These are phyloP conservation scores for Phtheirospermum japonicum DNA, from an alignment of 257 asterid species.

Conservation along the genomic window DNA sequence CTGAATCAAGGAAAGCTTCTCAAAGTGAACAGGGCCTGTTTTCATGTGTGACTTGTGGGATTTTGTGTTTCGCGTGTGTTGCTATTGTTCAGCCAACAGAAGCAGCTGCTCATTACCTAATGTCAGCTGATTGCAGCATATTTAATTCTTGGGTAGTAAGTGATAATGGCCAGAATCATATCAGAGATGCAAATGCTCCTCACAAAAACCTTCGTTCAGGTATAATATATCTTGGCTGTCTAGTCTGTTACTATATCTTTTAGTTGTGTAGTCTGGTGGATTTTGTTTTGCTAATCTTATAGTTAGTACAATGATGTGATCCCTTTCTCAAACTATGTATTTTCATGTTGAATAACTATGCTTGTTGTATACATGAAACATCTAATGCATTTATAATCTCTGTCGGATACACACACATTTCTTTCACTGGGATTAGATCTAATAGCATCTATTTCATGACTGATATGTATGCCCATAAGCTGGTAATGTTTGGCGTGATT, in stretches of 20 bases:
- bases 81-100: slow-evolving; percentile 86
- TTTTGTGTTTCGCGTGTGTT: slow-evolving; percentile 85
- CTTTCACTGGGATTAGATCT: neutral
- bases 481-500: slow-evolving; percentile 7
- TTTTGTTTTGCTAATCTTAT: slow-evolving; percentile 22
- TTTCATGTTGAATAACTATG: neutral
- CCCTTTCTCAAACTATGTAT: neutral
- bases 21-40: slow-evolving; percentile 73
- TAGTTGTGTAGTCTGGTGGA: slow-evolving; percentile 18
- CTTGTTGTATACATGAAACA: slow-evolving; percentile 1
- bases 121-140: slow-evolving; percentile 66
- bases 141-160: slow-evolving; percentile 49
- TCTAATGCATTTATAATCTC: neutral
- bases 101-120: slow-evolving; percentile 58
- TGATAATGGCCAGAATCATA: slow-evolving; percentile 32
- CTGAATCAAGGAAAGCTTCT: slow-evolving; percentile 43
- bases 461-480: slow-evolving; percentile 5
- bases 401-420: slow-evolving; percentile 6
- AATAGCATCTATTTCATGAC: neutral
- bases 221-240: slow-evolving; percentile 13
- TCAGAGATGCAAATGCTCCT: slow-evolving; percentile 35
- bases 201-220: slow-evolving; percentile 45
- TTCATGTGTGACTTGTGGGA: slow-evolving; percentile 97
- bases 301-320: neutral
- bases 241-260: neutral